A percentile compares a stretch with the other conserved stretches of the same genome.
phyloP scores from a whole-genome alignment of 257 asterid genomes.

The Fraxinus excelsior region DNA sequence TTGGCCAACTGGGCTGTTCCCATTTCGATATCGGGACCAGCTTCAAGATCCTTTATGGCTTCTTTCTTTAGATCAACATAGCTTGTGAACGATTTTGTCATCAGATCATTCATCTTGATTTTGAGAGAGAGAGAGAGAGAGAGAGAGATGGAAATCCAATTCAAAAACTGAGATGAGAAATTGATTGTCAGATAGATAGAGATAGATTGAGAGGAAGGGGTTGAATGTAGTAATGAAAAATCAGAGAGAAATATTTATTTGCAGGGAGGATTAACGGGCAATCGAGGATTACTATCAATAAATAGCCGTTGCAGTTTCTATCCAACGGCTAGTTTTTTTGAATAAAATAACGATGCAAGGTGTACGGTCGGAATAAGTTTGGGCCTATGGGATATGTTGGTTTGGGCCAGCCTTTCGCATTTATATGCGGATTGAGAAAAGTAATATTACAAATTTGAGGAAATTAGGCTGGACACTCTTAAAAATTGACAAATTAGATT shows the following conservation, averaged over 20 bases:
- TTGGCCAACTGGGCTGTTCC: slow-evolving; percentile 58
- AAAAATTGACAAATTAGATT: too few species aligned
- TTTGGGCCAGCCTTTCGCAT: background rate
- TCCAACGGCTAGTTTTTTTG: slow-evolving; percentile 52
- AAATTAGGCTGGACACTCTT: too few species aligned
- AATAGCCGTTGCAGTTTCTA: slow-evolving; percentile 51
- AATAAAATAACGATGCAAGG: slow-evolving; percentile 23
- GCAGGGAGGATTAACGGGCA: slow-evolving; percentile 23
- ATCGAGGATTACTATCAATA: slow-evolving; percentile 22
- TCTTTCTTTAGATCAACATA: slow-evolving; percentile 86
- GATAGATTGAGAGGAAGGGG: background rate
- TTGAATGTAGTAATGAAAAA: background rate
- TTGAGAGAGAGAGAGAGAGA: background rate
- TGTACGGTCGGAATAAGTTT: background rate
- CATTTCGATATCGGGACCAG: slow-evolving; percentile 63
- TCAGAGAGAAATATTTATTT: slow-evolving; percentile 12
- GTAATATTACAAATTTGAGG: too few species aligned
- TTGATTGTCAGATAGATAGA: slow-evolving; percentile 3
- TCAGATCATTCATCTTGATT: slow-evolving; percentile 76
- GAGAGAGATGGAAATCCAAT: slow-evolving; percentile 1
- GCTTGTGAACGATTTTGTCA: slow-evolving; percentile 96
- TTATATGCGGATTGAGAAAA: too few species aligned
- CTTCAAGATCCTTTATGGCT: slow-evolving; percentile 70
- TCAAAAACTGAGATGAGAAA: background rate
- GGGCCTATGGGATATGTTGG: background rate